phyloP scores from a whole-genome alignment of 2,329 filamentous ascomycete genomes.

The Botryotinia globosa region DNA sequence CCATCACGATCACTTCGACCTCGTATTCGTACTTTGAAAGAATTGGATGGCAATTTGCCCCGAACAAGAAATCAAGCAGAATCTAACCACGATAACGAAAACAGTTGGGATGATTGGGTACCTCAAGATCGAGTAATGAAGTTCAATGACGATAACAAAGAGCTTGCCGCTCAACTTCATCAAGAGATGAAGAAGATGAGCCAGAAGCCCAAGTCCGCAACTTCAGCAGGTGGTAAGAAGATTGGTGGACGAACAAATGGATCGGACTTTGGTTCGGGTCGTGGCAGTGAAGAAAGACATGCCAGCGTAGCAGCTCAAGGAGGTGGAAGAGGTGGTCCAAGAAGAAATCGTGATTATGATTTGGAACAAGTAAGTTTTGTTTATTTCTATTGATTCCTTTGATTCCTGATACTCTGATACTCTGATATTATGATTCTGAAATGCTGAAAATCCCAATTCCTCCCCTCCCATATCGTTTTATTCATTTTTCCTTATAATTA shows the following conservation, averaged over 20 bases:
- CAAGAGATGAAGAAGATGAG: slow-evolving; percentile 57
- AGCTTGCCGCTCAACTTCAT: slow-evolving; percentile 73
- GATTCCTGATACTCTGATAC: slow-evolving; percentile 9
- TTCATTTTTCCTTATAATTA: neutral
- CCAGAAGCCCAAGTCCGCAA: slow-evolving; percentile 43
- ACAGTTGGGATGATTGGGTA: slow-evolving; percentile 93
- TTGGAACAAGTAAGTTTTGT: slow-evolving; percentile 76
- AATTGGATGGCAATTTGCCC: neutral
- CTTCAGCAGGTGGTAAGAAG: slow-evolving; percentile 57
- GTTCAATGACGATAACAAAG: slow-evolving; percentile 90
- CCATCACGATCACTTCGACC: neutral
- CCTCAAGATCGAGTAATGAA: slow-evolving; percentile 90
- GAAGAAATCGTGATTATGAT: slow-evolving; percentile 76
- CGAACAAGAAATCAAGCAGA: neutral
- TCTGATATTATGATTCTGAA: neutral
- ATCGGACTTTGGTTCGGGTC: slow-evolving; percentile 60
- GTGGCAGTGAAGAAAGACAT: slow-evolving; percentile 76
- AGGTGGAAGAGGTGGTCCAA: slow-evolving; percentile 57
- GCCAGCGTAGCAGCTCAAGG: slow-evolving; percentile 58
- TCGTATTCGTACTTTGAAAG: neutral
- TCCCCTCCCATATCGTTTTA: too few species aligned
- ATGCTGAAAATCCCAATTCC: neutral
- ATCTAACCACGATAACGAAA: slow-evolving; percentile 9
- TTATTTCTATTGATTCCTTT: slow-evolving; percentile 38
- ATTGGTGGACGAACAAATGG: slow-evolving; percentile 52